A percentile compares a stretch with the other conserved stretches of the same genome.
These are phyloP conservation scores for Ophiocordyceps sinensis DNA, from an alignment of 2,329 filamentous ascomycete genomes.

Conservation along the genomic window DNA sequence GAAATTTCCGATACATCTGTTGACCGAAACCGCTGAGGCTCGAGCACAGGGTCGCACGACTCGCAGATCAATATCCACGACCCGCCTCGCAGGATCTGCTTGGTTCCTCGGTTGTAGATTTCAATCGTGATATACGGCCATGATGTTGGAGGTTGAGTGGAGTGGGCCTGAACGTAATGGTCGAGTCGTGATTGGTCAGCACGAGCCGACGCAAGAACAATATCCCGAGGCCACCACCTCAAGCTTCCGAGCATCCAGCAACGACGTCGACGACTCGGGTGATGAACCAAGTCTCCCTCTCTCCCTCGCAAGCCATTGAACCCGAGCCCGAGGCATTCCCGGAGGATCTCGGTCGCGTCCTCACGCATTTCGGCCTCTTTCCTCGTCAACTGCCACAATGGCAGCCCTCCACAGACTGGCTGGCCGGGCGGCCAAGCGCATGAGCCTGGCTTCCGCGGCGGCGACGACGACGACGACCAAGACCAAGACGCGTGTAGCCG, in stretches of 20 bases:
- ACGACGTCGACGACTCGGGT: background rate
- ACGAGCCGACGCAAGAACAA: slow-evolving; percentile 10
- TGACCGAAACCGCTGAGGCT: too few species aligned
- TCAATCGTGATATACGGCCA: too few species aligned
- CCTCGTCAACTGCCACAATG: slow-evolving; percentile 32
- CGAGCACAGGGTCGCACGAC: too few species aligned
- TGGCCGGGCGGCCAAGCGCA: slow-evolving; percentile 53
- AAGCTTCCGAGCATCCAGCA: slow-evolving; percentile 1
- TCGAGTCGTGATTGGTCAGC: slow-evolving; percentile 13
- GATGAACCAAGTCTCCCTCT: background rate
- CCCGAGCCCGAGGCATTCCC: slow-evolving; percentile 19
- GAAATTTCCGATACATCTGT: too few species aligned
- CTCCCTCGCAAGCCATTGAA: slow-evolving; percentile 14
- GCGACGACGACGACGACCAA: slow-evolving; percentile 6
- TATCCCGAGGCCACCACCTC: slow-evolving; percentile 14
- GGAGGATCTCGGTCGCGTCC: slow-evolving; percentile 15
- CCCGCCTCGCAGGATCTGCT: too few species aligned
- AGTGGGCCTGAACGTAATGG: slow-evolving; percentile 7
- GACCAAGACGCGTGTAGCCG: slow-evolving; percentile 12
- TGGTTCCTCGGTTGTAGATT: too few species aligned
- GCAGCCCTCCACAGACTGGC: slow-evolving; percentile 56
- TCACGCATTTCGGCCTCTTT: background rate
- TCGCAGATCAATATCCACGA: too few species aligned
- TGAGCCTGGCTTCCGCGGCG: slow-evolving; percentile 35
- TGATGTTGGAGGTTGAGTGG: too few species aligned